phyloP scores from a whole-genome alignment of 1,284 basidiomycete species.

The Cutaneotrichosporon curvatum region DNA sequence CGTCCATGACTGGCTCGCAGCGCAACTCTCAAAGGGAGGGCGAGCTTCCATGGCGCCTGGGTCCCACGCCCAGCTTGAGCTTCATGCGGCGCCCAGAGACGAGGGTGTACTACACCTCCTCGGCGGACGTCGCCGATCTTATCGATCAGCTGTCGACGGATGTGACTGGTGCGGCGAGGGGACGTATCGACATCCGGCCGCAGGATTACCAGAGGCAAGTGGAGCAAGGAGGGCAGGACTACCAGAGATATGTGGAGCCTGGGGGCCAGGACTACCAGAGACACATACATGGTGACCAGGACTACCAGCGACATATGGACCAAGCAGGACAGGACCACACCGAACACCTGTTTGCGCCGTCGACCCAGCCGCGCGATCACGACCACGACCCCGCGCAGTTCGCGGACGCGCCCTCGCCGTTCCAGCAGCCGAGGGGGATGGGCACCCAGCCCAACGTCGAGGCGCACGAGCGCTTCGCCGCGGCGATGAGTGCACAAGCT shows the following conservation, averaged over 20 bases:
- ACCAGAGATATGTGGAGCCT: too few relatives aligned
- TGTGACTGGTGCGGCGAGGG: constrained; percentile 27
- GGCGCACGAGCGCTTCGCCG: constrained; percentile 11
- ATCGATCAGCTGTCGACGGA: constrained; percentile 38
- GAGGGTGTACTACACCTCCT: constrained; percentile 35
- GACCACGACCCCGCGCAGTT: constrained; percentile 6
- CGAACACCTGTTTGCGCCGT: neutral
- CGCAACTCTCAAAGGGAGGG: constrained; percentile 3
- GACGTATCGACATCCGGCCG: constrained; percentile 35
- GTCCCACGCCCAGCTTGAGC: constrained; percentile 7
- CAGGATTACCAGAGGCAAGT: too few relatives aligned
- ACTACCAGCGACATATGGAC: too few relatives aligned
- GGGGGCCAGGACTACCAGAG: too few relatives aligned
- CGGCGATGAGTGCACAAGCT: neutral
- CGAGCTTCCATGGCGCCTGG: constrained; percentile 14
- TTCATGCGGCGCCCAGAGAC: constrained; percentile 28
- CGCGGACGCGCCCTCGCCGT: constrained; percentile 5
- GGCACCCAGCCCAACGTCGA: neutral
- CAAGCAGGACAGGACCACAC: too few relatives aligned
- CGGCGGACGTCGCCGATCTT: constrained; percentile 38
- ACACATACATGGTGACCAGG: too few relatives aligned
- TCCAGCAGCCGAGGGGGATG: neutral
- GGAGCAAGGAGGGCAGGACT: too few relatives aligned
- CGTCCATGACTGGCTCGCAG: neutral
- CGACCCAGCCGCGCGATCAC: neutral